Conservation (phyloP, 1,284 basidiomycete species). For the Marasmius tenuissimus region DNA sequence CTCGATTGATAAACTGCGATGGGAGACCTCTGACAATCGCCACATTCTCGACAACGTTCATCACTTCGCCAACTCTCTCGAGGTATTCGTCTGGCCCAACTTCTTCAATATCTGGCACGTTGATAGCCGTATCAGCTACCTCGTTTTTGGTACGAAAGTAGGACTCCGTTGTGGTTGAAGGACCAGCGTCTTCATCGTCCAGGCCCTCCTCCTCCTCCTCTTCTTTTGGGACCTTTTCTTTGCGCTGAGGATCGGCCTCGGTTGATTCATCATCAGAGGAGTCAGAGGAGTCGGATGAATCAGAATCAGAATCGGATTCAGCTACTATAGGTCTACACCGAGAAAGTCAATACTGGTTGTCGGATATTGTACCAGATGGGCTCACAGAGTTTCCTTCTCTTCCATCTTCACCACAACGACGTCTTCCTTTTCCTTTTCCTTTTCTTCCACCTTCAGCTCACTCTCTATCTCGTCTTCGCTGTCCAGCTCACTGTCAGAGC, state of each 20-base stretch:
- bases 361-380: conserved; percentile 14
- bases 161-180: conserved; percentile 34
- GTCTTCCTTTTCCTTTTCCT: conserved; percentile 24
- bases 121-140: conserved; percentile 47
- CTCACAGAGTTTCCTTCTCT: conserved; percentile 27
- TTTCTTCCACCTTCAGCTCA: conserved; percentile 40
- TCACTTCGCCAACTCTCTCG: conserved; percentile 73
- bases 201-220: conserved; percentile 37
- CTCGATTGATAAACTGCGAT: conserved; percentile 39
- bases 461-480: conserved; percentile 75
- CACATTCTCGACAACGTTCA: conserved; percentile 67
- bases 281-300: conserved; percentile 20
- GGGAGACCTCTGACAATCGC: conserved; percentile 68
- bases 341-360: not conserved
- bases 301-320: conserved; percentile 34
- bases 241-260: conserved; percentile 19
- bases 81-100: conserved; percentile 59
- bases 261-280: conserved; percentile 4
- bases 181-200: conserved; percentile 53
- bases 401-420: not conserved
- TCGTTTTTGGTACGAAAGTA: conserved; percentile 69
- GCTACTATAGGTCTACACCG: conserved; percentile 8
- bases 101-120: conserved; percentile 56
- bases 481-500: conserved; percentile 47
- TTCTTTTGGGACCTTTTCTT: conserved; percentile 17